Base-by-base conservation (phyloP, 2,329 filamentous ascomycete genomes). In the Dendryphion nanum region DNA sequence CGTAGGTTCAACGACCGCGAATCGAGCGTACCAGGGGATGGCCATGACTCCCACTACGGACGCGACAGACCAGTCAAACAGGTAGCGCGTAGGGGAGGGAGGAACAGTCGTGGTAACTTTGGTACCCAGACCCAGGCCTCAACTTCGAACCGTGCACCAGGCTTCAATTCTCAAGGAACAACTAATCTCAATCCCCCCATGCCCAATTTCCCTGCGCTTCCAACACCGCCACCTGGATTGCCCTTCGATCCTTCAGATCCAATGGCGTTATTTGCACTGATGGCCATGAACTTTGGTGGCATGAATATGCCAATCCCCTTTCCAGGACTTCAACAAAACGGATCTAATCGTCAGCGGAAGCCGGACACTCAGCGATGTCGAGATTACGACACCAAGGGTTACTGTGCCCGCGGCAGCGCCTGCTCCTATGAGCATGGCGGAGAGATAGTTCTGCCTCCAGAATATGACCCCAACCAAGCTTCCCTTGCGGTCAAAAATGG, bases 351-450 rank as follows among this genome's bases (percentile, higher is more conserved):
- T 18, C 16, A 31, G 12, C 6, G n/a, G 15, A 28, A 26, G 16
- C 20, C 18, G 20, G 4, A 38, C 37, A n/a, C 30, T 30, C 68
- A 72, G 40, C 73, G 79, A 41, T 90, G 86, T 55, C 73, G 77
- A 40, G 82, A 88, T 59, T 89, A 85, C 51, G 83, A 88, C 41
- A 78, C 69, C 1, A 86, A 86, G 50, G 86, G 86, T 0, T 87
- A 78, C 53, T 90, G 86, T 56, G 75, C 80, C 5, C 70, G 81
- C 26, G 84, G 85, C 3, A 79, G 73, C 50, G 76, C 74, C 16
- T 90, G 86, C 63, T 75, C 72, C 26, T 89, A 78, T 51, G 81
- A 88, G 50, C 86, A 91, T 57, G 80, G 78, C 6, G 72, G 74
- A 35, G 74, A 80, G 44, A 60, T 74, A 28, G 55, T 61, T 57